Conservation (phyloP, 1,139 yeast genomes). For the Ogataea hybrid region DNA sequence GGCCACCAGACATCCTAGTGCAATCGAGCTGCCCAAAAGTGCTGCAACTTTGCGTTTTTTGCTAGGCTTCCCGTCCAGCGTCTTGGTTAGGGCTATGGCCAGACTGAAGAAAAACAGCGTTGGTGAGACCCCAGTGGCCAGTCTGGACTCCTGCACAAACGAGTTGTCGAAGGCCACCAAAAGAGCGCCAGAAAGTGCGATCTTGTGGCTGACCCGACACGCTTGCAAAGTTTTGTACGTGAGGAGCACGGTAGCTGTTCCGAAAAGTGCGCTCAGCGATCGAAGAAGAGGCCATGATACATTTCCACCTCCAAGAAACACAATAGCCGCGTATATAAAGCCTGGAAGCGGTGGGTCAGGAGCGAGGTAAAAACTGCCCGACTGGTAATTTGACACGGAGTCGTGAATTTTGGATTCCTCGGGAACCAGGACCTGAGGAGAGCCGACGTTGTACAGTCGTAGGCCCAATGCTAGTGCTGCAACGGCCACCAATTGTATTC, state of each 20-base stretch:
- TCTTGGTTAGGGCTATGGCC: constrained; percentile 44
- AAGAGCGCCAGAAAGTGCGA: constrained; percentile 45
- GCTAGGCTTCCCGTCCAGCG: constrained; percentile 40
- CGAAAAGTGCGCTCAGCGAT: constrained; percentile 51
- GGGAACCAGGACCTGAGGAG: constrained; percentile 47
- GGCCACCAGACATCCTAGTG: constrained; percentile 52
- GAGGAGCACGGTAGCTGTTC: constrained; percentile 43
- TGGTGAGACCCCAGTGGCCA: constrained; percentile 51
- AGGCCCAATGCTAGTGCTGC: constrained; percentile 9
- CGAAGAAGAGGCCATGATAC: constrained; percentile 38
- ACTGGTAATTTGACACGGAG: constrained; percentile 60
- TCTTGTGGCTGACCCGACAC: constrained; percentile 41
- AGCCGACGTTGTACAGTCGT: constrained; percentile 37
- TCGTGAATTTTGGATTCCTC: constrained; percentile 72
- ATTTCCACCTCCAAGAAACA: constrained; percentile 22
- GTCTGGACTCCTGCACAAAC: constrained; percentile 47
- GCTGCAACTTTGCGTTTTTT: constrained; percentile 44
- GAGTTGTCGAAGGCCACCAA: constrained; percentile 55
- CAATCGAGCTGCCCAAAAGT: constrained; percentile 45
- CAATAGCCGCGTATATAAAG: constrained; percentile 45
- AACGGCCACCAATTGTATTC: constrained; percentile 9
- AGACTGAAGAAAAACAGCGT: constrained; percentile 46
- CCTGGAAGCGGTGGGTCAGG: constrained; percentile 63
- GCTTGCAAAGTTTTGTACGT: constrained; percentile 50
- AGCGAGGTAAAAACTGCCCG: constrained; percentile 61